A percentile compares a stretch with the other conserved stretches of the same genome.
Evolutionary conservation across 1,284 basidiomycete species (phyloP).

Genomic region (Trichosporon coremiiforme): DNA sequence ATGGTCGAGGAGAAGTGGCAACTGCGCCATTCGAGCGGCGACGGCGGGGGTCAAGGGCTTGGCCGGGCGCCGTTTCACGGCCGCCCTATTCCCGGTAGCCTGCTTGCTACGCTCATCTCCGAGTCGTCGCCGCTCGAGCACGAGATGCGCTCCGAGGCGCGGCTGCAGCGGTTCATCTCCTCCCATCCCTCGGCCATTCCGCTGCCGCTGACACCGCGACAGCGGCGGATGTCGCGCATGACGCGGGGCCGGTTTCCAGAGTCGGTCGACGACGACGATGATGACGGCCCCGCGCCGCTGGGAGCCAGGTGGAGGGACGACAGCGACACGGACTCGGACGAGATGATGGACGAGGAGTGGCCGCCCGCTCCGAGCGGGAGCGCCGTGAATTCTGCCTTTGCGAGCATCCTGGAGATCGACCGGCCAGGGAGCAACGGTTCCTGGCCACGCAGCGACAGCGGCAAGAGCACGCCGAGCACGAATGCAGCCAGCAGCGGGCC

Average conservation of each 20-base stretch:
- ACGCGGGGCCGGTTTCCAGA: constrained; percentile 53
- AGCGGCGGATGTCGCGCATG: constrained; percentile 36
- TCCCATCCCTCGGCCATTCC: constrained; percentile 43
- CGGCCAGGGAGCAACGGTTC: constrained; percentile 34
- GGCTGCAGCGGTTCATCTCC: constrained; percentile 45
- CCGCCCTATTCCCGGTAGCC: constrained; percentile 45
- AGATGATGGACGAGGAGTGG: constrained; percentile 38
- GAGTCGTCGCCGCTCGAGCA: constrained; percentile 51
- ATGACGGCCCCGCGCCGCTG: constrained; percentile 39
- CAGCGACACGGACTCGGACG: constrained; percentile 46
- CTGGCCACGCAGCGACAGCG: constrained; percentile 24
- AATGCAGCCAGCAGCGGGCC: not conserved
- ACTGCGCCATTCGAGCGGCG: not conserved
- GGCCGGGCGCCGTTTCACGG: constrained; percentile 35
- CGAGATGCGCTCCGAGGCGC: constrained; percentile 53
- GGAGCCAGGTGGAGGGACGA: constrained; percentile 33
- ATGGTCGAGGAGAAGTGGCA: constrained; percentile 23
- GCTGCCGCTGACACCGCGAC: constrained; percentile 48
- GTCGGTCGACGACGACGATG: constrained; percentile 52
- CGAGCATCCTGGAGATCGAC: constrained; percentile 55
- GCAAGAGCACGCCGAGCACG: constrained; percentile 29
- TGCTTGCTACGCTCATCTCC: constrained; percentile 51
- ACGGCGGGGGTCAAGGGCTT: not conserved
- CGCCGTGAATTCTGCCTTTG: constrained; percentile 51
- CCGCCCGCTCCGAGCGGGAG: constrained; percentile 25